phyloP scores from a whole-genome alignment of 306 rosid genomes.

The Luffa acutangula region DNA sequence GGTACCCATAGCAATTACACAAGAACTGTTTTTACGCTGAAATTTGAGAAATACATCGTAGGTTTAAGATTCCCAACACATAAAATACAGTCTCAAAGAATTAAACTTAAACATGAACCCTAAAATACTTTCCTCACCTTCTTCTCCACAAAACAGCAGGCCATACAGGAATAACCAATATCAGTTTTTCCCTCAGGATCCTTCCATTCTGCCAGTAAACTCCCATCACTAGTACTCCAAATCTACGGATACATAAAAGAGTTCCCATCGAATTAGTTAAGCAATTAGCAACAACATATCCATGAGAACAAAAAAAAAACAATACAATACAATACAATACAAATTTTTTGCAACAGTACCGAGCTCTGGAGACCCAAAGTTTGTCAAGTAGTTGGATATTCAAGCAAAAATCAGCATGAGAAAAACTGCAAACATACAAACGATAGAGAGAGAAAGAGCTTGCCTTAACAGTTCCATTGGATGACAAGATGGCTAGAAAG shows the following conservation, averaged over 20 bases:
- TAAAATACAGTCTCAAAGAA: not conserved
- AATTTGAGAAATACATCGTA: not conserved
- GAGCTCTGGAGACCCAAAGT: not conserved
- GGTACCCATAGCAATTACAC: conserved; percentile 32
- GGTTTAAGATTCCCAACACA: not conserved
- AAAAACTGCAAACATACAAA: not conserved
- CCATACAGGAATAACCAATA: conserved; percentile 31
- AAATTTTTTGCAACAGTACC: not conserved
- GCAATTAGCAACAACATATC: not conserved
- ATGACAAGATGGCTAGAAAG: not conserved
- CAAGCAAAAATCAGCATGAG: not conserved
- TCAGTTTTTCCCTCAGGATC: conserved; percentile 26
- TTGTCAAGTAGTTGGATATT: not conserved
- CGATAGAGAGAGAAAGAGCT: not conserved
- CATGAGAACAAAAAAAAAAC: not conserved
- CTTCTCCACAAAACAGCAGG: conserved; percentile 32
- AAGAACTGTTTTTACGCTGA: conserved; percentile 35
- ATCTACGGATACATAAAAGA: conserved; percentile 17
- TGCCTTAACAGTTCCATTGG: not conserved
- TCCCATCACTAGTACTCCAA: conserved; percentile 38
- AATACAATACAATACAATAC: not conserved
- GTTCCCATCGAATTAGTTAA: not conserved
- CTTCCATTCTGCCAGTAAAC: conserved; percentile 39
- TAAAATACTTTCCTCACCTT: conserved; percentile 25
- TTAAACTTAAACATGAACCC: not conserved